Conservation (phyloP, 2,329 filamentous ascomycete species). For the Aspergillus sp. region DNA sequence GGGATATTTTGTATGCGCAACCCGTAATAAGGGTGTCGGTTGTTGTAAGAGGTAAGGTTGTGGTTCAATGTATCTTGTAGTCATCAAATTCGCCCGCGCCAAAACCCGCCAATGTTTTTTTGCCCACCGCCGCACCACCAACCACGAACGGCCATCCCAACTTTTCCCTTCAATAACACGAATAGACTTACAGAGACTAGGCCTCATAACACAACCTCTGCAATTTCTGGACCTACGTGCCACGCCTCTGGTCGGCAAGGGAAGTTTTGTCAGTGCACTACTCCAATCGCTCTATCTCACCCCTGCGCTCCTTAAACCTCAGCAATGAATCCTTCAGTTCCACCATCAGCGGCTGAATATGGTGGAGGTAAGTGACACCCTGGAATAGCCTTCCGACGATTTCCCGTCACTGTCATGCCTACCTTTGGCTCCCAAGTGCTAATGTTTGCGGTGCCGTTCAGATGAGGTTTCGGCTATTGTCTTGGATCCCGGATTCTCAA, state of each 20-base stretch:
- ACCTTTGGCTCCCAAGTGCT: background rate
- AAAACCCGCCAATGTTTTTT: conserved; percentile 8
- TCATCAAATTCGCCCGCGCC: conserved; percentile 2
- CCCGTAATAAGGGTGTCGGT: background rate
- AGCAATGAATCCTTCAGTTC: conserved; percentile 45
- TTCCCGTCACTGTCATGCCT: background rate
- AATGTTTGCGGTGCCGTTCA: conserved; percentile 38
- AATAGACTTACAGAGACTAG: background rate
- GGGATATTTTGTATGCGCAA: background rate
- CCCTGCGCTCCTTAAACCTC: conserved; percentile 1
- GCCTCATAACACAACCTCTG: background rate
- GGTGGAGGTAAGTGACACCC: conserved; percentile 46
- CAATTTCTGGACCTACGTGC: background rate
- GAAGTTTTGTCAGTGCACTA: background rate
- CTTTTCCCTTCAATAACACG: background rate
- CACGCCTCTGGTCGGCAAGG: background rate
- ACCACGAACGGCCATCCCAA: background rate
- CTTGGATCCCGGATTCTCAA: conserved; percentile 90
- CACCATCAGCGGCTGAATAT: conserved; percentile 49
- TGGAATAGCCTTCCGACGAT: conserved; percentile 9
- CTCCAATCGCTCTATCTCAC: background rate
- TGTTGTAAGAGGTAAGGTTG: background rate
- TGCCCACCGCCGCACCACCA: conserved; percentile 7
- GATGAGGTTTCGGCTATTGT: conserved; percentile 98
- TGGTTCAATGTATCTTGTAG: background rate